These are phyloP conservation scores for Rhododendron williamsianum DNA, from an alignment of 148 eudicot species.

Conservation along the genomic window DNA sequence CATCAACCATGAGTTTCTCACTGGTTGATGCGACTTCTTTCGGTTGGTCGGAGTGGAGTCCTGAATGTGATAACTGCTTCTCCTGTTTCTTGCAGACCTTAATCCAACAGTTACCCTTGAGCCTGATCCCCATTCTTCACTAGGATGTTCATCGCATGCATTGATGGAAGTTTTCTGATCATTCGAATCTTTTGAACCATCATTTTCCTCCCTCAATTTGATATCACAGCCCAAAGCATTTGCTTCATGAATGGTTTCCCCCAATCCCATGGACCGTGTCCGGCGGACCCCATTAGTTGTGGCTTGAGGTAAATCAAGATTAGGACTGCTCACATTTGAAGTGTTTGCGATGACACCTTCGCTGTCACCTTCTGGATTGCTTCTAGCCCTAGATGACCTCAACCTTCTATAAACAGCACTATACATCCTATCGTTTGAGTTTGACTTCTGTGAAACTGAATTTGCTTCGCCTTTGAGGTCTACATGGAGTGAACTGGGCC, in stretches of 20 bases:
- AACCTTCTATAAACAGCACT: constrained; percentile 87
- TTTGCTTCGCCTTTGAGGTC: constrained; percentile 28
- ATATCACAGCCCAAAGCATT: constrained; percentile 19
- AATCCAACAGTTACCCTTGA: constrained; percentile 46
- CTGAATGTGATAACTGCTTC: constrained; percentile 45
- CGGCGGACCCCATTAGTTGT: constrained; percentile 27
- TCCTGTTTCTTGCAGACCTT: constrained; percentile 75
- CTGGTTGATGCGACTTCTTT: constrained; percentile 54
- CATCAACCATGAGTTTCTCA: constrained; percentile 82
- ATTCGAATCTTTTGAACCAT: constrained; percentile 36
- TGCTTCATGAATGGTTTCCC: constrained; percentile 27
- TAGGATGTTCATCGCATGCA: constrained; percentile 34
- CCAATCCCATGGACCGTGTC: constrained; percentile 28
- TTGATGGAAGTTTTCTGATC: constrained; percentile 24
- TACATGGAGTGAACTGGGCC: constrained; percentile 18
- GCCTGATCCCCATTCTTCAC: constrained; percentile 49
- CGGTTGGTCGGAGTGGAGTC: constrained; percentile 50
- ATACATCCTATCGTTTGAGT: constrained; percentile 59
- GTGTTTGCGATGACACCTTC: constrained; percentile 39
- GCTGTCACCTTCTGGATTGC: constrained; percentile 33
- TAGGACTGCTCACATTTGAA: constrained; percentile 39
- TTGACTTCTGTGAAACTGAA: constrained; percentile 26
- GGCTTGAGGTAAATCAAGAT: constrained; percentile 18
- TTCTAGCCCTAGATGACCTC: constrained; percentile 48
- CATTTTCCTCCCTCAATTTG: constrained; percentile 19